phyloP scores from a whole-genome alignment of 345 rosid species.

The Ceriops tagal region DNA sequence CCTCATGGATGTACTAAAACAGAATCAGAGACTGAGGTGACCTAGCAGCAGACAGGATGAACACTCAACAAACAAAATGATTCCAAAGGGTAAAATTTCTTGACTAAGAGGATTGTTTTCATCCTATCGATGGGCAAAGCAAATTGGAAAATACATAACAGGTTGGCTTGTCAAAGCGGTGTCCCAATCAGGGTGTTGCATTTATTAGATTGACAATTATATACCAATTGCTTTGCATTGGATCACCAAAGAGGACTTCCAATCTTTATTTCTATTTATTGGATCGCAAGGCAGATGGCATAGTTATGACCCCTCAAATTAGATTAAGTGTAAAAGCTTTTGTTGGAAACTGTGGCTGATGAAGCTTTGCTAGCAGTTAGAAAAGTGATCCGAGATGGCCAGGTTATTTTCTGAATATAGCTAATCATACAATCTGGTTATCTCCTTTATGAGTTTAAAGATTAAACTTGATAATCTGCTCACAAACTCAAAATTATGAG shows the following conservation, averaged over 20 bases:
- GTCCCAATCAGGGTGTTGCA: background rate
- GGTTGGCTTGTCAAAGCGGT: too few relatives aligned
- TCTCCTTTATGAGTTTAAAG: background rate
- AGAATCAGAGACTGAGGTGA: too few relatives aligned
- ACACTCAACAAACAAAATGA: constrained; percentile 1
- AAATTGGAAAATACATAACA: too few relatives aligned
- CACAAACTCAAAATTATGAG: background rate
- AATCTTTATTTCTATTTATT: background rate
- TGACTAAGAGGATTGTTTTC: background rate
- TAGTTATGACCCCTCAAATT: background rate
- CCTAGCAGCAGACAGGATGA: background rate
- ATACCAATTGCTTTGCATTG: too few relatives aligned
- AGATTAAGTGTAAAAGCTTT: too few relatives aligned
- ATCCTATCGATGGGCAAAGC: too few relatives aligned
- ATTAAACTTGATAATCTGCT: constrained; percentile 1
- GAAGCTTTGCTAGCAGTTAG: too few relatives aligned
- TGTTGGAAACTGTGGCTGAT: too few relatives aligned
- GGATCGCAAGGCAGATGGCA: background rate
- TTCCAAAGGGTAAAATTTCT: background rate
- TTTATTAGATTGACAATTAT: background rate
- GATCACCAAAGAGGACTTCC: too few relatives aligned
- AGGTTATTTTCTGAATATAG: background rate
- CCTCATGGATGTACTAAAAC: background rate
- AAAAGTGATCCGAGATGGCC: background rate
- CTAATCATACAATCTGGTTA: background rate